Evolutionary conservation across 2,329 filamentous ascomycete genomes (phyloP).

Genomic region (Trichoderma koningii): DNA sequence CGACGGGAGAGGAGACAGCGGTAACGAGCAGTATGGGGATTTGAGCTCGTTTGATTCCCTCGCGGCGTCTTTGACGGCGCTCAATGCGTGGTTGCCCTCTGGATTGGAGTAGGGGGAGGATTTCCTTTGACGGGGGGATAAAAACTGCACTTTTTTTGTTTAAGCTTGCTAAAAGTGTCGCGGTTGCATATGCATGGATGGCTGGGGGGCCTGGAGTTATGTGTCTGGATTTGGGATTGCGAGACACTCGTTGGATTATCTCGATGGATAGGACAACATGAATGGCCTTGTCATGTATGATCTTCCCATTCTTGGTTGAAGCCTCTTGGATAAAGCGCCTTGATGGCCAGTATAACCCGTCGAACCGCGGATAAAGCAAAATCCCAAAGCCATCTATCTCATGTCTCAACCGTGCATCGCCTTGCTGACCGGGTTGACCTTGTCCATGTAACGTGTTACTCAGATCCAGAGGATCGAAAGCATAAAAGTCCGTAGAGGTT

Average conservation of each 20-base stretch:
- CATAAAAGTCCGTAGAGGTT: no score
- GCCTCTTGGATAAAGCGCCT: not conserved
- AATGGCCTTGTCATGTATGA: not conserved
- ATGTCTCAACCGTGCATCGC: not conserved
- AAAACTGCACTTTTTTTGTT: not conserved
- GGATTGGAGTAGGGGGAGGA: conserved; percentile 37
- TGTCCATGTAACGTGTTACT: conserved; percentile 16
- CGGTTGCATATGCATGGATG: no score
- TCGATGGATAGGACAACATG: no score
- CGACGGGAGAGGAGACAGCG: conserved; percentile 29
- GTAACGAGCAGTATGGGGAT: conserved; percentile 31
- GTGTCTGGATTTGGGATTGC: not conserved
- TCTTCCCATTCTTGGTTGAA: not conserved
- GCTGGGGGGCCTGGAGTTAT: not conserved
- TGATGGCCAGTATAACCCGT: not conserved
- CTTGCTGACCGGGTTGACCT: not conserved
- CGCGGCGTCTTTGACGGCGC: conserved; percentile 33
- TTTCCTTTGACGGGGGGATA: no score
- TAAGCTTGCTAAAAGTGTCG: no score
- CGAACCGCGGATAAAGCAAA: not conserved
- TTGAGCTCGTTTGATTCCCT: conserved; percentile 39
- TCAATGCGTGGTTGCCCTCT: conserved; percentile 42
- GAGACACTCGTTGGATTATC: not conserved
- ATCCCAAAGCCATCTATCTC: not conserved
- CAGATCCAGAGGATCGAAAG: no score